phyloP scores from a whole-genome alignment of 257 asterid species.

The Eucommia ulmoides region DNA sequence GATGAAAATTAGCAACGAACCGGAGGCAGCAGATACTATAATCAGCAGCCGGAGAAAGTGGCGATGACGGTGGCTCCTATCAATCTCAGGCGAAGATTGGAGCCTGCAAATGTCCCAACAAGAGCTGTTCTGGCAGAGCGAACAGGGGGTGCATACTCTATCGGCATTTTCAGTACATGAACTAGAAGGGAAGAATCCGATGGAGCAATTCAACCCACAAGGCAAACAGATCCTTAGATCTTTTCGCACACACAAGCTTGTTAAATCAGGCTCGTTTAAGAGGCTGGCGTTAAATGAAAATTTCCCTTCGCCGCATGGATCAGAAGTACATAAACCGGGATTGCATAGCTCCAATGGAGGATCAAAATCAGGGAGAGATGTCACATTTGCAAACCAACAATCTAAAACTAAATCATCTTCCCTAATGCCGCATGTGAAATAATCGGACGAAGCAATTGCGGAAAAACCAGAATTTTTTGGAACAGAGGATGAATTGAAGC shows the following conservation, averaged over 20 bases:
- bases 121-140: conserved; percentile 85
- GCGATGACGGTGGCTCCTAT: conserved; percentile 24
- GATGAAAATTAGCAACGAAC: conserved; percentile 33
- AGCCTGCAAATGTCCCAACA: conserved; percentile 58
- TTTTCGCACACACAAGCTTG: conserved; percentile 59
- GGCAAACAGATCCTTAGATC: conserved; percentile 78
- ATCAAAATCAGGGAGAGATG: conserved; percentile 33
- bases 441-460: conserved; percentile 63
- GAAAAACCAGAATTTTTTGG: conserved; percentile 82
- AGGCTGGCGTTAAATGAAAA: conserved; percentile 86
- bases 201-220: conserved; percentile 63
- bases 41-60: conserved; percentile 34
- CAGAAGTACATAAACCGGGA: conserved; percentile 68
- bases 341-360: conserved; percentile 95
- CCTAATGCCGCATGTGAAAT: conserved; percentile 66
- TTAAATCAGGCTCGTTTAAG: conserved; percentile 74
- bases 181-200: conserved; percentile 75
- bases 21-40: conserved; percentile 42
- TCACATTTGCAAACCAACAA: conserved; percentile 57
- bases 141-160: conserved; percentile 82
- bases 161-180: conserved; percentile 55
- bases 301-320: conserved; percentile 45
- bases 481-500: conserved; percentile 47
- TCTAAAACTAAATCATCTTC: conserved; percentile 83
- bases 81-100: conserved; percentile 20